Evolutionary conservation across 1,139 yeast species (phyloP), one percentile per base, ranked within the genome.

Genomic region (Suhomyces kunorum): DNA sequence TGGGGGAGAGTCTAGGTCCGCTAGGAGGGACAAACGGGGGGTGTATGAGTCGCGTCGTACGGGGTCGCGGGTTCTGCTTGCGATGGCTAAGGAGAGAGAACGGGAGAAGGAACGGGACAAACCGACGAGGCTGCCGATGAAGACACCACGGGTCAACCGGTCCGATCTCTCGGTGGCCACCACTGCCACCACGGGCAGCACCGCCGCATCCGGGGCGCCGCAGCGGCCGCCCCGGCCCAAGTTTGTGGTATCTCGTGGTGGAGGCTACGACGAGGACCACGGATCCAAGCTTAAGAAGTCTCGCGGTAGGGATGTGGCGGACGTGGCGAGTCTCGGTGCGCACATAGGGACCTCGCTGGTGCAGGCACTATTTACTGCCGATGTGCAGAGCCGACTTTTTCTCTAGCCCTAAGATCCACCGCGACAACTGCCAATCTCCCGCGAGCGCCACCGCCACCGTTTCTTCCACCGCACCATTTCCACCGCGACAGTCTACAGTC

Each of bases 351-450:
- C 42, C 38, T 28, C 30, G 3, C 54, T 42, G n/a, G 27, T 56
- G 17, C 50, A 60, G 34, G 54, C 53, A 29, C 40, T 63, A 44
- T 42, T 61, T 45, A 52, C 55, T 12, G 38, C 54, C 31, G 59
- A 62, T 34, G 29, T 59, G 22, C 66, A 62, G 29, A 22, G 22
- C 24, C 28, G 42, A 29, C 36, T 45, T 22, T 44, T 44, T 31
- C 23, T 27, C 8, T 37, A 37, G 32, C 26, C n/a, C n/a, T n/a
- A n/a, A n/a, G n/a, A n/a, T n/a, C n/a, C n/a, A n/a, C n/a, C n/a
- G n/a, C n/a, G n/a, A n/a, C n/a, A n/a, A n/a, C n/a, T n/a, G n/a
- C n/a, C n/a, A n/a, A n/a, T n/a, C n/a, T n/a, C n/a, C n/a, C n/a
- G n/a, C n/a, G n/a, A n/a, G n/a, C n/a, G n/a, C n/a, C n/a, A n/a